A percentile compares a stretch with the other conserved stretches of the same genome.
Evolutionary conservation across 208 protist genomes (phyloP).

Genomic region (Sergeia podlipaevii): DNA sequence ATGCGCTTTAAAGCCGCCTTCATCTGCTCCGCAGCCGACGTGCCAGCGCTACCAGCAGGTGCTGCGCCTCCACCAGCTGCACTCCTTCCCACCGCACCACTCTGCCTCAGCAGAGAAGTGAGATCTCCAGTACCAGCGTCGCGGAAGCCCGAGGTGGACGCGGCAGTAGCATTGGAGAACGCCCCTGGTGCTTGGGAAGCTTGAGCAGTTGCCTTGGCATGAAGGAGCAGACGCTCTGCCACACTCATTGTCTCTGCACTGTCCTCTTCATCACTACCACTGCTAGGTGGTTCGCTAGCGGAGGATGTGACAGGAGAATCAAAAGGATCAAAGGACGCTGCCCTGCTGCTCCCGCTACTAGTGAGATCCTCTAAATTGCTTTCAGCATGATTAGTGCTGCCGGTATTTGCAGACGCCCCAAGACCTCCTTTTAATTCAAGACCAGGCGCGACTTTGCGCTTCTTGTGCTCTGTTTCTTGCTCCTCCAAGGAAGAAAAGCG

Average conservation of each 20-base stretch:
- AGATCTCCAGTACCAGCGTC: conserved; percentile 4
- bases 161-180: neutral
- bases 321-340: no score
- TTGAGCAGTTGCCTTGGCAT: conserved; percentile 33
- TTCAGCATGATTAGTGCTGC: no score
- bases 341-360: no score
- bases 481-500: no score
- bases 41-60: neutral
- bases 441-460: no score
- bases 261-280: conserved; percentile 27
- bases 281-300: neutral
- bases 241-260: conserved; percentile 9
- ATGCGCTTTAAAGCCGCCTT: conserved; percentile 30
- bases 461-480: no score
- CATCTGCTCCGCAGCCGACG: neutral
- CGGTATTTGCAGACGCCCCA: conserved; percentile 5
- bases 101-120: neutral
- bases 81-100: neutral
- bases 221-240: conserved; percentile 36
- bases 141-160: no score
- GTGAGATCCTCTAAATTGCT: no score
- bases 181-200: neutral
- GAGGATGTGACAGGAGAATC: no score
- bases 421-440: no score
- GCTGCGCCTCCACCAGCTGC: neutral